A percentile compares a stretch with the other conserved stretches of the same genome.
These are phyloP conservation scores for Dissophora globulifera DNA, from an alignment of 192 early-diverging fungal genomes.

Conservation along the genomic window DNA sequence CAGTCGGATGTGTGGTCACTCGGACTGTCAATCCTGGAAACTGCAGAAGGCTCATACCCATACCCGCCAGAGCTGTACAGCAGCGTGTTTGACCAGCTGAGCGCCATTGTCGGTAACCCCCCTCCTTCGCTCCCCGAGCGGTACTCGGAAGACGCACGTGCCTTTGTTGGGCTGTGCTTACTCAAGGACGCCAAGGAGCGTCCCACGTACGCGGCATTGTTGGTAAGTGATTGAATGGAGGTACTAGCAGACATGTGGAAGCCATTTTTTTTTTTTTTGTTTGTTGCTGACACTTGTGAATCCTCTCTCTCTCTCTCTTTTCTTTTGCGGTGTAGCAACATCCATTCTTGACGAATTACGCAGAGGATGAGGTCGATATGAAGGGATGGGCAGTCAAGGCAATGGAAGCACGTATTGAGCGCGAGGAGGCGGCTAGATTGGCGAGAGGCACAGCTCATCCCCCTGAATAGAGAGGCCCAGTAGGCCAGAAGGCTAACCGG, in stretches of 20 bases:
- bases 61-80: constrained; percentile 75
- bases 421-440: constrained; percentile 33
- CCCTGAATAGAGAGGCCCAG: constrained; percentile 16
- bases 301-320: too few relatives aligned
- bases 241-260: too few relatives aligned
- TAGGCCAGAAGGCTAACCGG: background rate
- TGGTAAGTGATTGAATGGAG: too few relatives aligned
- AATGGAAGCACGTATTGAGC: constrained; percentile 50
- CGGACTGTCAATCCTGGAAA: constrained; percentile 88
- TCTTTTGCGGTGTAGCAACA: too few relatives aligned
- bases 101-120: constrained; percentile 83
- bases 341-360: constrained; percentile 77
- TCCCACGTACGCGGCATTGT: constrained; percentile 79
- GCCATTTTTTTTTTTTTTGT: too few relatives aligned
- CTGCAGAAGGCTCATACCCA: constrained; percentile 82
- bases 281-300: too few relatives aligned
- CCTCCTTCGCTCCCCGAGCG: constrained; percentile 78
- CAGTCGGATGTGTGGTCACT: constrained; percentile 96
- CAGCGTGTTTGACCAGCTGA: constrained; percentile 88
- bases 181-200: constrained; percentile 75
- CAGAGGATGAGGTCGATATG: constrained; percentile 80
- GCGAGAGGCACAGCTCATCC: constrained; percentile 1
- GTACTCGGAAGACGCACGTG: constrained; percentile 76
- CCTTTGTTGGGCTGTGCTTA: constrained; percentile 82
- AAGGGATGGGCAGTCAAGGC: constrained; percentile 79